phyloP scores from a whole-genome alignment of 2,329 filamentous ascomycete genomes.

The Endoconidiophora polonica region DNA sequence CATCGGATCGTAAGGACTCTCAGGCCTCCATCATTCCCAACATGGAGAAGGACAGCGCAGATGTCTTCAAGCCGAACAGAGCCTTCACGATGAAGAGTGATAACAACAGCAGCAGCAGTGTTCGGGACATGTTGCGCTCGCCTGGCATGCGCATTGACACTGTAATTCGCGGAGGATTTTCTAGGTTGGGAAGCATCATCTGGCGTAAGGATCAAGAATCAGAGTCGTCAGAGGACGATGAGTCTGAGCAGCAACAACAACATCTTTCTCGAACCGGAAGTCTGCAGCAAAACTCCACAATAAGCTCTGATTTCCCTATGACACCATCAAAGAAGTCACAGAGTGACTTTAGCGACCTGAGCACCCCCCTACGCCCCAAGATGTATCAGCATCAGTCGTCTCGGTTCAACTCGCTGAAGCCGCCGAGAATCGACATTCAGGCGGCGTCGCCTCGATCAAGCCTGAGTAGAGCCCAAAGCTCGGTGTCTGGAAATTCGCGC shows the following conservation, averaged over 20 bases:
- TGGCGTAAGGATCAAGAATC: slow-evolving; percentile 34
- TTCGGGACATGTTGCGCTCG: slow-evolving; percentile 45
- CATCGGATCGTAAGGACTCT: neutral
- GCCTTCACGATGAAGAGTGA: neutral
- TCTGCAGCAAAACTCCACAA: neutral
- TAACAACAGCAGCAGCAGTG: slow-evolving; percentile 38
- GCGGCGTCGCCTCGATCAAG: slow-evolving; percentile 21
- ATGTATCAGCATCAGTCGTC: slow-evolving; percentile 24
- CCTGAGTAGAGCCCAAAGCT: neutral
- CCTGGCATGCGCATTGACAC: slow-evolving; percentile 52
- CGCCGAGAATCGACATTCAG: slow-evolving; percentile 31
- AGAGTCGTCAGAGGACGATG: slow-evolving; percentile 27
- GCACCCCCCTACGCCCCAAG: slow-evolving; percentile 18
- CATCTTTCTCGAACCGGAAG: too few relatives aligned
- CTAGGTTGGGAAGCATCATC: slow-evolving; percentile 38
- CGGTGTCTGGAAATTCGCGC: neutral
- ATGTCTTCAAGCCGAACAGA: neutral
- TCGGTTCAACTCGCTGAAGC: slow-evolving; percentile 32
- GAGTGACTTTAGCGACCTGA: neutral
- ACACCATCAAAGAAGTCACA: neutral
- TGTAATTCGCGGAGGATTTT: slow-evolving; percentile 44
- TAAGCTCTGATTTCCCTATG: too few relatives aligned
- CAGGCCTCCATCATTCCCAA: neutral
- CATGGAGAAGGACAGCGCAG: neutral
- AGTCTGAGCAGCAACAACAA: slow-evolving; percentile 21